Conservation (phyloP, 257 asterid species). For the Ilex asprella region DNA sequence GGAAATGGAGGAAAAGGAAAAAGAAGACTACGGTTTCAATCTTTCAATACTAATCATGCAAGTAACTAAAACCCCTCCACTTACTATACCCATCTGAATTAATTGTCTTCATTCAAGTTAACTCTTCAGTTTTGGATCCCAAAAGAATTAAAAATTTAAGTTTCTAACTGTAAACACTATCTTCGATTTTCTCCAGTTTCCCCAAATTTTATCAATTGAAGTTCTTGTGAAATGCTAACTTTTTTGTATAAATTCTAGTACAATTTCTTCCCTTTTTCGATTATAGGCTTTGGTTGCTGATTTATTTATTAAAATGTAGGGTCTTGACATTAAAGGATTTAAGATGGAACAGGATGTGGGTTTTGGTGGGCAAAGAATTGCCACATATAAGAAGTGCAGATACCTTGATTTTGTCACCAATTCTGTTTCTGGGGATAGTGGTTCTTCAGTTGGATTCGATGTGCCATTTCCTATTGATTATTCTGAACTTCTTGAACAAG, state of each 20-base stretch:
- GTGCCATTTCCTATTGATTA: slow-evolving; percentile 71
- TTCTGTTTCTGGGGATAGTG: slow-evolving; percentile 29
- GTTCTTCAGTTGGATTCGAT: slow-evolving; percentile 39
- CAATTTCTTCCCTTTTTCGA: not conserved
- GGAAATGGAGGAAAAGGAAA: no score
- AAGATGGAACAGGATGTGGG: slow-evolving; percentile 15
- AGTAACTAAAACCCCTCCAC: not conserved
- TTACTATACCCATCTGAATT: no score
- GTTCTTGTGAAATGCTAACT: no score
- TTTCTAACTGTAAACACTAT: no score
- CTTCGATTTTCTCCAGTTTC: no score
- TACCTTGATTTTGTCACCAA: slow-evolving; percentile 20
- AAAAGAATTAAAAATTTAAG: no score
- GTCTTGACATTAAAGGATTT: slow-evolving; percentile 20
- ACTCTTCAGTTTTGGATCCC: no score
- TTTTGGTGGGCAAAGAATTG: slow-evolving; percentile 11
- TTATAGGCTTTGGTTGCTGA: not conserved
- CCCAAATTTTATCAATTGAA: no score
- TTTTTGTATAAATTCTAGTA: no score
- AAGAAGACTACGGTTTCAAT: no score
- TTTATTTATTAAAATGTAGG: slow-evolving; percentile 24
- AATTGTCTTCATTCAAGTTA: no score
- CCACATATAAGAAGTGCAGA: slow-evolving; percentile 22
- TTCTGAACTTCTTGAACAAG: slow-evolving; percentile 63
- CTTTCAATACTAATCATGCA: not conserved